A percentile compares a stretch with the other conserved stretches of the same genome.
Conservation (phyloP, 164 flowering plant species). For the Santalum album region DNA sequence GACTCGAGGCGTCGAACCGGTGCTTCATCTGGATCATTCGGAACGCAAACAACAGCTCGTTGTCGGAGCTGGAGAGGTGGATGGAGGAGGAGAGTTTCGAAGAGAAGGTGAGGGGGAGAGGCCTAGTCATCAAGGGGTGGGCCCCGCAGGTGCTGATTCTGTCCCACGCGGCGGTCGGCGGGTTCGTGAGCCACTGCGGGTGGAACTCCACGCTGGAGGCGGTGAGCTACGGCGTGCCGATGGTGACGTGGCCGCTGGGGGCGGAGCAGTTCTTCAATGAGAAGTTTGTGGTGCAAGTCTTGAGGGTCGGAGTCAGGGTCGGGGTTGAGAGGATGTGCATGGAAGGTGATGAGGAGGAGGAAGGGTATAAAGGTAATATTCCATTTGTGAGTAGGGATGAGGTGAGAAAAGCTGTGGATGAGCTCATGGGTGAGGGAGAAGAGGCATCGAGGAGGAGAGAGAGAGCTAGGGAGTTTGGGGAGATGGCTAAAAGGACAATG, state of each 20-base stretch:
- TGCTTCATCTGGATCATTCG: slow-evolving; percentile 23
- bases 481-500: slow-evolving; percentile 23
- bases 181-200: slow-evolving; percentile 30
- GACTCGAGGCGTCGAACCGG: slow-evolving; percentile 15
- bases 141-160: slow-evolving; percentile 26
- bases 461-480: slow-evolving; percentile 20
- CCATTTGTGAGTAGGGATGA: slow-evolving; percentile 17
- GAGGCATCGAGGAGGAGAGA: slow-evolving; percentile 20
- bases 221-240: slow-evolving; percentile 18
- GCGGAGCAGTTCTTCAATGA: slow-evolving; percentile 27
- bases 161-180: slow-evolving; percentile 23
- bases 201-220: slow-evolving; percentile 33
- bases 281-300: slow-evolving; percentile 13
- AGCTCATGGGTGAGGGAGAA: slow-evolving; percentile 24
- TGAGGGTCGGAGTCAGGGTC: slow-evolving; percentile 16
- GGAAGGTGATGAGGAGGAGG: slow-evolving; percentile 14
- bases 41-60: background rate
- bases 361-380: background rate
- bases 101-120: slow-evolving; percentile 20
- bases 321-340: slow-evolving; percentile 8
- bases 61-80: slow-evolving; percentile 13
- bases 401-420: slow-evolving; percentile 13
- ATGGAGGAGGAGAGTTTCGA: slow-evolving; percentile 12
- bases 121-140: slow-evolving; percentile 22
- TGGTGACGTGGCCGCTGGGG: slow-evolving; percentile 30